Evolutionary conservation across 176 grass and related monocot genomes (phyloP).

Genomic region (Tillandsia fasciculata): DNA sequence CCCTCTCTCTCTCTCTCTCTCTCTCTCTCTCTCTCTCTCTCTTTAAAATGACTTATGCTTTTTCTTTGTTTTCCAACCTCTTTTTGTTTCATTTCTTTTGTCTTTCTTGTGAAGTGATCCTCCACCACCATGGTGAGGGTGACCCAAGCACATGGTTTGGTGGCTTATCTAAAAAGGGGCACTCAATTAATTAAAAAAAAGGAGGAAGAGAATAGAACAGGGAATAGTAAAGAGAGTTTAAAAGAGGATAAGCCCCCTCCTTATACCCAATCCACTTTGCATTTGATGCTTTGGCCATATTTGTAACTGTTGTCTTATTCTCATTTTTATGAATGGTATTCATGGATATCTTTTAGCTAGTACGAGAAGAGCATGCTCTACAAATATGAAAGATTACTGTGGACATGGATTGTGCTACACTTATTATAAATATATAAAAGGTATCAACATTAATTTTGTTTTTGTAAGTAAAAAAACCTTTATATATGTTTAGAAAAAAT

Average conservation of each 20-base stretch:
- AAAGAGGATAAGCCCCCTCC: not conserved
- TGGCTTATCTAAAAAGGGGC: slow-evolving; percentile 42
- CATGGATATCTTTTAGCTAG: not conserved
- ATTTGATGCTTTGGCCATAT: not conserved
- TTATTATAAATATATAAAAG: too few relatives aligned
- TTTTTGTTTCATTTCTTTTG: slow-evolving; percentile 64
- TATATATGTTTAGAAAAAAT: too few relatives aligned
- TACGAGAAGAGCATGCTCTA: not conserved
- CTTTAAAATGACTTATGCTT: slow-evolving; percentile 13
- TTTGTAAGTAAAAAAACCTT: too few relatives aligned
- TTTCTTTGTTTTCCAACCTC: slow-evolving; percentile 8
- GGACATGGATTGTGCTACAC: too few relatives aligned
- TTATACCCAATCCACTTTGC: not conserved
- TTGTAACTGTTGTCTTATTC: slow-evolving; percentile 3
- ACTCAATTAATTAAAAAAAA: slow-evolving; percentile 29
- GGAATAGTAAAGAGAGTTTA: not conserved
- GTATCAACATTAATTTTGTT: too few relatives aligned
- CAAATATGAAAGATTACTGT: too few relatives aligned
- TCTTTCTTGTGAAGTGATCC: slow-evolving; percentile 37
- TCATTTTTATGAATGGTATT: slow-evolving; percentile 3
- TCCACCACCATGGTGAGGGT: slow-evolving; percentile 37
- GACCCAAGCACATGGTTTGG: slow-evolving; percentile 55
- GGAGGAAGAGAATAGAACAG: not conserved
- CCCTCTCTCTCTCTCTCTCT: slow-evolving; percentile 22
- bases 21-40: slow-evolving; percentile 17